Base-by-base conservation (phyloP, 768 basidiomycete species). In the Pulveroboletus frians region DNA sequence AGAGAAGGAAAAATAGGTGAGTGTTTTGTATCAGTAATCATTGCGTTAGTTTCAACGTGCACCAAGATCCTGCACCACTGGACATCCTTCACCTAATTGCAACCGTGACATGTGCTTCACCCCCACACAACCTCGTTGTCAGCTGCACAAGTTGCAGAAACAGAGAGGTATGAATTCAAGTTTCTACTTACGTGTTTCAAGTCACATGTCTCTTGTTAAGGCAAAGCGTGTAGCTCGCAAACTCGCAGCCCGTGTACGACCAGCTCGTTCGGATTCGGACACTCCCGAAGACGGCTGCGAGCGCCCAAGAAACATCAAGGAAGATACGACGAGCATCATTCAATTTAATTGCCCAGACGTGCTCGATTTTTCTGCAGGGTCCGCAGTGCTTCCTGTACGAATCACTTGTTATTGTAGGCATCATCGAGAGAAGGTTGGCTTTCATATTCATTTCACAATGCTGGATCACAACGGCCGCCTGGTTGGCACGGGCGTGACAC, bases 321-420 rank as follows among this genome's bases (percentile, higher is more conserved):
- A 87, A 70, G 86, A 86, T 56, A 83, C 83, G 4, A 83, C 80
- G 18, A 85, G 84, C 60, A 93, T 99, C 59, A 84, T 99, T 41
- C 87, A 98, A 52, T 99, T 98, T 72, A 98, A 98, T 62, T 95
- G 93, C 56, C 77, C 89, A 0, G 89, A 94, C 56, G 76, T 89
- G 37, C 79, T 97, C 40, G 91, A 93, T 62, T 92, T 98, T 65
- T 85, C 83, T 6, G 75, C 83, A 11, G 96, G 96, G 18, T 88
- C 90, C 17, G 85, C 84, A 21, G 78, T 89, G 17, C 75, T 99
- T n/a, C 95, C 95, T 8, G 82, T 96, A 32, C 82, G 96, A 39
- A 91, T 99, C 52, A 95, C 95, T 7, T 99, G 96, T 69, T 99
- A 99, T 67, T 98, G 96, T 58, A 84, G 95, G 44, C 96, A 98